Percentiles rank a stretch among this genome's conserved stretches.
phyloP scores from a whole-genome alignment of 768 basidiomycete genomes.

The Ephemerocybe angulata region DNA sequence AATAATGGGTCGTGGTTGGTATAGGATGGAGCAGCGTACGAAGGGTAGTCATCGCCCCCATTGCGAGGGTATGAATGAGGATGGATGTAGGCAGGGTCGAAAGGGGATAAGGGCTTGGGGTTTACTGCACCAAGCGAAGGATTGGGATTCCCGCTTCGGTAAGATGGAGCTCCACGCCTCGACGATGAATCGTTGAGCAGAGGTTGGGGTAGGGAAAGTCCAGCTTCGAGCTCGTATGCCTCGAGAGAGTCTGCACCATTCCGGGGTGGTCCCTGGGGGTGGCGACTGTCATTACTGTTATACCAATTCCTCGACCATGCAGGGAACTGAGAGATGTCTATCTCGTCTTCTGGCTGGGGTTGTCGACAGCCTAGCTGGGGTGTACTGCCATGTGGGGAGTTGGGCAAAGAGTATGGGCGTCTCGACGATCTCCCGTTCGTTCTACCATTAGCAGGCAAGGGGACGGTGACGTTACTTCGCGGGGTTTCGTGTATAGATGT shows the following conservation, averaged over 20 bases:
- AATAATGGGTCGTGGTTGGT: conserved; percentile 11
- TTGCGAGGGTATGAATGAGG: conserved; percentile 20
- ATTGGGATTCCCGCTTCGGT: background rate
- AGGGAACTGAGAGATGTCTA: conserved; percentile 62
- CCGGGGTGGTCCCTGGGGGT: conserved; percentile 15
- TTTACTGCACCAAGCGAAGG: background rate
- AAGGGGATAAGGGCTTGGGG: conserved; percentile 23
- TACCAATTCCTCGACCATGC: conserved; percentile 66
- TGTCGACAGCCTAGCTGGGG: conserved; percentile 15
- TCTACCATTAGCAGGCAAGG: conserved; percentile 23
- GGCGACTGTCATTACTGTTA: conserved; percentile 20
- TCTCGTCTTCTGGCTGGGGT: conserved; percentile 35
- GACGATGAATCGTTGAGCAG: background rate
- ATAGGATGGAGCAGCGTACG: conserved; percentile 17
- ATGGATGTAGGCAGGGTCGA: conserved; percentile 27
- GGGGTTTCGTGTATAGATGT: conserved; percentile 20
- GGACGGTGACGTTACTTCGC: conserved; percentile 13
- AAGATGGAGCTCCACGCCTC: conserved; percentile 1
- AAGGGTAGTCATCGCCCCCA: conserved; percentile 26
- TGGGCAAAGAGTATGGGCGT: conserved; percentile 49
- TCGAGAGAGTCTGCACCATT: conserved; percentile 20
- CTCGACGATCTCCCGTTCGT: conserved; percentile 16
- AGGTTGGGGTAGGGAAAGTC: conserved; percentile 10
- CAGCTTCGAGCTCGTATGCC: conserved; percentile 8
- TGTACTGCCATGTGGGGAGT: conserved; percentile 28